Evolutionary conservation across 257 asterid species (phyloP).

Genomic region (Ilex aquifolium): DNA sequence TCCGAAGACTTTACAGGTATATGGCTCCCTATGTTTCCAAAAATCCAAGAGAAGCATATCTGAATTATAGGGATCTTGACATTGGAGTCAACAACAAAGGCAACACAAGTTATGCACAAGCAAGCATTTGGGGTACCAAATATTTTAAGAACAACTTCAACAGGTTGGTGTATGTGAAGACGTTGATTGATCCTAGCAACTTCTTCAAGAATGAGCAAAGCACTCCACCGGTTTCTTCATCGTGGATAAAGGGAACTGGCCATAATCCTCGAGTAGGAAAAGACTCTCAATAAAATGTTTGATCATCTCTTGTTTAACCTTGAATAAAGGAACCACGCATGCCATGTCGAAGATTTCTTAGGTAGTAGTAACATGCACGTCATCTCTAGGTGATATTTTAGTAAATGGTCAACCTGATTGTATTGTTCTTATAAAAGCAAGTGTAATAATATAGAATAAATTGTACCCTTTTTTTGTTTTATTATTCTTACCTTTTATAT

Average conservation of each 20-base stretch:
- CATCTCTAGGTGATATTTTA: too few relatives aligned
- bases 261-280: not conserved
- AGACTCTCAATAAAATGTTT: not conserved
- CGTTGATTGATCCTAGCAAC: not conserved
- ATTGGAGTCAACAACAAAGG: not conserved
- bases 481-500: too few relatives aligned
- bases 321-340: too few relatives aligned
- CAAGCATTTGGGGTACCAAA: not conserved
- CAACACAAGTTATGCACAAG: not conserved
- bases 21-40: not conserved
- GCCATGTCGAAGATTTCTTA: too few relatives aligned
- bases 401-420: too few relatives aligned
- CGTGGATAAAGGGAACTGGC: not conserved
- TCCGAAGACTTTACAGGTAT: not conserved
- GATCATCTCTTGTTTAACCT: too few relatives aligned
- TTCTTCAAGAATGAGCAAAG: not conserved
- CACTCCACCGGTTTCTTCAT: not conserved
- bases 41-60: not conserved
- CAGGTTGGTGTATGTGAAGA: not conserved
- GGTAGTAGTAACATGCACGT: too few relatives aligned
- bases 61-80: not conserved
- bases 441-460: too few relatives aligned
- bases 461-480: too few relatives aligned
- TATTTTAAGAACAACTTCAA: not conserved
- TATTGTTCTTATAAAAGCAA: too few relatives aligned